Evolutionary conservation across 2,329 filamentous ascomycete species (phyloP).

Genomic region (Thelonectria discophora): DNA sequence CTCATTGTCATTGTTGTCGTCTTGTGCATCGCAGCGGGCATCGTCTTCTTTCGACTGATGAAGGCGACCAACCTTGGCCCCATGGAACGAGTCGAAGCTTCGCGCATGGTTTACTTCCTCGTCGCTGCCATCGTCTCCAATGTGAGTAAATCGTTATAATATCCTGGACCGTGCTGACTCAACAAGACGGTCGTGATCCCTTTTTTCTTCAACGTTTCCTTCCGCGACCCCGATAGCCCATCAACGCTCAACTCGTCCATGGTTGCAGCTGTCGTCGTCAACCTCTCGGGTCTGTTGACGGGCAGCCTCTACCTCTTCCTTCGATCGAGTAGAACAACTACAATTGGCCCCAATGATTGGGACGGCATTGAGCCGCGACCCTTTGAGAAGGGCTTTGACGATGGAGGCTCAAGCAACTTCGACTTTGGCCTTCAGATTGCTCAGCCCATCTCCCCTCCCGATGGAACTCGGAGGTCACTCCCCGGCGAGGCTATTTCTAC

Average conservation of each 20-base stretch:
- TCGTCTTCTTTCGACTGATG: conserved; percentile 67
- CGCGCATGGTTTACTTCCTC: conserved; percentile 75
- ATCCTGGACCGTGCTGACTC: conserved; percentile 40
- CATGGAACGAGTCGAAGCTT: conserved; percentile 69
- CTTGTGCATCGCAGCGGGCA: conserved; percentile 59
- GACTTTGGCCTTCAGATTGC: conserved; percentile 25
- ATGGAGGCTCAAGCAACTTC: conserved; percentile 27
- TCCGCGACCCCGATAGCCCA: conserved; percentile 50
- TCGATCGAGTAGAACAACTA: conserved; percentile 67
- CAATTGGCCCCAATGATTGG: conserved; percentile 60
- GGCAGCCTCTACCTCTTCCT: conserved; percentile 74
- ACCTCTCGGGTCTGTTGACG: conserved; percentile 71
- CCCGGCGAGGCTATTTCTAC: not conserved
- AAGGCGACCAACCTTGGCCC: conserved; percentile 63
- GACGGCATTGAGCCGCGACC: conserved; percentile 24
- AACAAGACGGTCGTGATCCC: conserved; percentile 67
- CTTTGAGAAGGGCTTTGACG: conserved; percentile 31
- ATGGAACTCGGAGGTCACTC: conserved; percentile 2
- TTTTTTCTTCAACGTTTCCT: conserved; percentile 68
- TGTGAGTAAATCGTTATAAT: conserved; percentile 53
- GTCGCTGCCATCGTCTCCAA: conserved; percentile 64
- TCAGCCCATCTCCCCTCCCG: conserved; percentile 21
- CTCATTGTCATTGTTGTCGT: conserved; percentile 60
- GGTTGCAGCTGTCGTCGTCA: conserved; percentile 71
- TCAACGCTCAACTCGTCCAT: conserved; percentile 63